phyloP scores from a whole-genome alignment of 2,329 filamentous ascomycete genomes.

The Talaromyces funiculosus region DNA sequence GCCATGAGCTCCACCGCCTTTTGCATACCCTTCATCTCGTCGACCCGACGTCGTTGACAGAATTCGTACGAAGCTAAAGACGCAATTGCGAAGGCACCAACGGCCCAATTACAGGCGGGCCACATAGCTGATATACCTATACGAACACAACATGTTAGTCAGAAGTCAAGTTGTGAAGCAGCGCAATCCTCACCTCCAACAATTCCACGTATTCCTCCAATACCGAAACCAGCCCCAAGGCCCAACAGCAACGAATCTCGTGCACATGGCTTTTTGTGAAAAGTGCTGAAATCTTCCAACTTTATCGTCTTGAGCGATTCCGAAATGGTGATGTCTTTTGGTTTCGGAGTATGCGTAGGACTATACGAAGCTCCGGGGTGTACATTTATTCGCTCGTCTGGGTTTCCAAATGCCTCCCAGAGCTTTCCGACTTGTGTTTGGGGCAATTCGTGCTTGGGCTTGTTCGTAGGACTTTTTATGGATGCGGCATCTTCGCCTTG shows the following conservation, averaged over 20 bases:
- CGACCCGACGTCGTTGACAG: constrained; percentile 67
- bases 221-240: constrained; percentile 70
- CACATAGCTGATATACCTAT: constrained; percentile 51
- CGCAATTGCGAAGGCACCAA: constrained; percentile 65
- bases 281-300: constrained; percentile 51
- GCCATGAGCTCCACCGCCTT: constrained; percentile 77
- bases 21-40: constrained; percentile 78
- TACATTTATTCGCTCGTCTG: constrained; percentile 48
- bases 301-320: constrained; percentile 41
- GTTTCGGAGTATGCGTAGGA: constrained; percentile 52
- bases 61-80: constrained; percentile 75
- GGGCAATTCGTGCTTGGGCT: constrained; percentile 38
- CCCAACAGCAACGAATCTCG: constrained; percentile 76
- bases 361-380: constrained; percentile 54
- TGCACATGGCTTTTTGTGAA: constrained; percentile 77
- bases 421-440: constrained; percentile 44
- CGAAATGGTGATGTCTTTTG: constrained; percentile 37
- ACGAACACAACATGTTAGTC: background rate
- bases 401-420: constrained; percentile 45
- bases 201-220: constrained; percentile 69
- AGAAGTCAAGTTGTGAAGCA: background rate
- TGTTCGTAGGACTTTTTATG: constrained; percentile 19
- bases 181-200: constrained; percentile 60
- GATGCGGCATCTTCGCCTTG: constrained; percentile 21
- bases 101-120: constrained; percentile 77